Base-by-base conservation (phyloP, 2,329 filamentous ascomycete species). In the Colletotrichum sp. region DNA sequence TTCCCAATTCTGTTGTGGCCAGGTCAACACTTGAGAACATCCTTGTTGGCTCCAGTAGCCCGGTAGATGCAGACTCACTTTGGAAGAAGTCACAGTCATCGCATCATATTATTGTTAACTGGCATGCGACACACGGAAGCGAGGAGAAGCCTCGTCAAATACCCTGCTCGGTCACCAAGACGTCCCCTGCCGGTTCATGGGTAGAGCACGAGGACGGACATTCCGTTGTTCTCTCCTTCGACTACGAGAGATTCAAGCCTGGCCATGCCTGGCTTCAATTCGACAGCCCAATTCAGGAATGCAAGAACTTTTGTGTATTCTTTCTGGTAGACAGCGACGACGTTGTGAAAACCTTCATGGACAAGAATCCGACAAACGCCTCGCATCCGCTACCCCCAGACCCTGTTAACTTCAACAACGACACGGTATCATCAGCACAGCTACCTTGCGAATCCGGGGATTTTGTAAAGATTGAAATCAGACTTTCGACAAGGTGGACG, bases 141-240 rank as follows among this genome's bases (percentile, higher is more conserved):
- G 43, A 21, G 0, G 0, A 0, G n/a, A 52, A 52, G 43, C n/a
- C n/a, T 7, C 0, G 6, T 52, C n/a, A 21, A 0, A 21, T 4
- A 21, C n/a, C 43, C n/a, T 52, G 8, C 43, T 21, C 0, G 43
- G 43, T 52, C 0, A 0, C 10, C 6, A 21, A 21, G 0, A 9
- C 10, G 3, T 52, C 3, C 10, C n/a, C 43, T 21, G 43, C 43
- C 43, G n/a, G 12, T 6, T 6, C n/a, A 21, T 52, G 43, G 43
- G 43, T 48, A 21, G 43, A 48, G 43, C 43, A 48, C 10, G 43
- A 48, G 4, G 10, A 12, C 0, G 43, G n/a, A 48, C 43, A 48
- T 13, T 48, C 43, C 43, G 10, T 52, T 9, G 43, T 52, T 52
- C n/a, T 48, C 43, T 48, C 43, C 0, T 12, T 16, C 18, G 18